Conservation (phyloP, 768 basidiomycete species). For the Lactarius psammicola region DNA sequence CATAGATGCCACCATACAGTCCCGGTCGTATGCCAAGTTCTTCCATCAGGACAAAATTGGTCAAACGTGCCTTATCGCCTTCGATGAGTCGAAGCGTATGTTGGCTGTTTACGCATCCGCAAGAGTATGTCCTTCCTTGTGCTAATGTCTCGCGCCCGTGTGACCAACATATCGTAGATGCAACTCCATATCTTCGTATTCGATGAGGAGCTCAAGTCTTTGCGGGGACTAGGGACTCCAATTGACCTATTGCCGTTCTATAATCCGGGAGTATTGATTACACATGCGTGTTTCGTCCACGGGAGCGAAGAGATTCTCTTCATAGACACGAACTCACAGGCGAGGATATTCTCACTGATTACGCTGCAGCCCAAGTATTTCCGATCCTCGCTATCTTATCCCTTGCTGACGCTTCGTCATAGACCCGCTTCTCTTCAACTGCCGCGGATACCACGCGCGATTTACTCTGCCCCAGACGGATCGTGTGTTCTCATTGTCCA, state of each 20-base stretch:
- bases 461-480: constrained; percentile 53
- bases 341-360: constrained; percentile 52
- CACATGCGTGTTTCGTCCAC: constrained; percentile 44
- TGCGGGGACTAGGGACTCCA: constrained; percentile 44
- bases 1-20: constrained; percentile 14
- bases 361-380: constrained; percentile 53
- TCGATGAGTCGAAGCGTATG: constrained; percentile 53
- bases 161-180: constrained; percentile 26
- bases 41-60: constrained; percentile 51
- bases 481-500: constrained; percentile 48
- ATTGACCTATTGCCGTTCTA: constrained; percentile 49
- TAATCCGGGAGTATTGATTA: constrained; percentile 32
- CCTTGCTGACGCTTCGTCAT: neutral
- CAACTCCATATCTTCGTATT: constrained; percentile 48
- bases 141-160: too few species aligned
- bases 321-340: constrained; percentile 45
- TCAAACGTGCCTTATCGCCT: constrained; percentile 45
- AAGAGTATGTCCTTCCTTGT: constrained; percentile 37
- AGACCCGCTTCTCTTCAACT: constrained; percentile 51
- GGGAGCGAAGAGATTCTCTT: constrained; percentile 55
- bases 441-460: constrained; percentile 35
- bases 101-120: constrained; percentile 46
- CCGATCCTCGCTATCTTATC: too few species aligned
- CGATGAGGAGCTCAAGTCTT: constrained; percentile 44
- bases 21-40: constrained; percentile 1